A percentile compares a stretch with the other conserved stretches of the same genome.
phyloP scores from a whole-genome alignment of 768 basidiomycete genomes.

The Pleurotus pulmonarius region DNA sequence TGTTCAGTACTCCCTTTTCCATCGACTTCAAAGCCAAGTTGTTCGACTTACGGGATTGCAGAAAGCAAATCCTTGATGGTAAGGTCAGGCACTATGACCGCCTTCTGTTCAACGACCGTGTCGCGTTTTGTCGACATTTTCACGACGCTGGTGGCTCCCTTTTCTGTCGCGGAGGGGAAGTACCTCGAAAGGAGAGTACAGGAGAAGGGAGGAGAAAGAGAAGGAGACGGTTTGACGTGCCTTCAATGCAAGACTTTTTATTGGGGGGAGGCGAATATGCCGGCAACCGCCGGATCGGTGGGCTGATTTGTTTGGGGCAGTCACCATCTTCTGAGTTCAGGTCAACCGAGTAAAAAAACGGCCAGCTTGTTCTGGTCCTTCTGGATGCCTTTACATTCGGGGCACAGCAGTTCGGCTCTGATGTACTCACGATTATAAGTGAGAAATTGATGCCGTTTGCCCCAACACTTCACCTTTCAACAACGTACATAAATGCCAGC shows the following conservation, averaged over 20 bases:
- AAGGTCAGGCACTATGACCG: conserved; percentile 74
- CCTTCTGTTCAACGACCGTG: conserved; percentile 50
- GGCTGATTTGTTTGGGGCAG: no score
- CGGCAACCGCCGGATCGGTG: conserved; percentile 3
- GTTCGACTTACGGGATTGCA: conserved; percentile 68
- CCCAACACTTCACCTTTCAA: neutral
- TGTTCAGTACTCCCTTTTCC: neutral
- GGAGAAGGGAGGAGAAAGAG: conserved; percentile 9
- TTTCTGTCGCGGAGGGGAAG: neutral
- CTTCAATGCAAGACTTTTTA: conserved; percentile 2
- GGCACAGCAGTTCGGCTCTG: no score
- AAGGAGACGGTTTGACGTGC: neutral
- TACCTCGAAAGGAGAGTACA: conserved; percentile 1
- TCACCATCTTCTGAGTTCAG: neutral
- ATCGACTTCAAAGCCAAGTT: neutral
- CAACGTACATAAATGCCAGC: neutral
- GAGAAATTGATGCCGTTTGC: neutral
- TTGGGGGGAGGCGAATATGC: neutral
- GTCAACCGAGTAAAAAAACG: conserved; percentile 5
- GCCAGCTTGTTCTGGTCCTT: neutral
- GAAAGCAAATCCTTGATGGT: conserved; percentile 83
- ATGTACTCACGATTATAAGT: neutral
- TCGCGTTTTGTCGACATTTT: conserved; percentile 17
- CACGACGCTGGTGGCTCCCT: conserved; percentile 10
- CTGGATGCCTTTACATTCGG: no score